phyloP scores from a whole-genome alignment of 164 flowering plant species.

The Magnolia changhungtana region DNA sequence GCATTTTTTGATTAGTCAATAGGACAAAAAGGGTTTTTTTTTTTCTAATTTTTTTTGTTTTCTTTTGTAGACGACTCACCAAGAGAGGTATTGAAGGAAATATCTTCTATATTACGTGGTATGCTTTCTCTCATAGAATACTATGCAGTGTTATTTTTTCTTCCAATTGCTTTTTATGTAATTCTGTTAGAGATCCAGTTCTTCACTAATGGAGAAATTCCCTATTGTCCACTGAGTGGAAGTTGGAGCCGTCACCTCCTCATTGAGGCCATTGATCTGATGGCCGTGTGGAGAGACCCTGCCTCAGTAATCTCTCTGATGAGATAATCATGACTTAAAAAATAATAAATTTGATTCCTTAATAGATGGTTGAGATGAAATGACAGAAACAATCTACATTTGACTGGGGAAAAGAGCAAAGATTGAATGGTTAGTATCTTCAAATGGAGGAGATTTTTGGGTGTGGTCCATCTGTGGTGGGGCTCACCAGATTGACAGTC shows the following conservation, averaged over 20 bases:
- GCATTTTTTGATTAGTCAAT: no score
- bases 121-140: constrained; percentile 8
- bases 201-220: not conserved
- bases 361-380: no score
- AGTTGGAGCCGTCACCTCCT: not conserved
- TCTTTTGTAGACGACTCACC: constrained; percentile 14
- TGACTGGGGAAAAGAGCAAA: no score
- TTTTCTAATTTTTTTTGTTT: not conserved
- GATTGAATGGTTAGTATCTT: no score
- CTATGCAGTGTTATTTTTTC: not conserved
- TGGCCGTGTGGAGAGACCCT: no score
- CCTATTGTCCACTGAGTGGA: not conserved
- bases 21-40: not conserved
- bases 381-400: no score
- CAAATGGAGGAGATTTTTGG: not conserved
- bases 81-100: constrained; percentile 13
- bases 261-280: no score
- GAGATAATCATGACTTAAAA: no score
- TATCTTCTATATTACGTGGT: constrained; percentile 39
- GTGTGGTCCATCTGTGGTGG: not conserved
- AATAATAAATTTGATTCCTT: no score
- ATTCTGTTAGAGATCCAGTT: not conserved
- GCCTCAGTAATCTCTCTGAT: no score
- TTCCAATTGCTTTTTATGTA: not conserved
- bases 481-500: not conserved